Percentiles rank a stretch among this genome's conserved stretches.
Evolutionary conservation across 768 basidiomycete genomes (phyloP).

Genomic region (Daedaleopsis sinensis): DNA sequence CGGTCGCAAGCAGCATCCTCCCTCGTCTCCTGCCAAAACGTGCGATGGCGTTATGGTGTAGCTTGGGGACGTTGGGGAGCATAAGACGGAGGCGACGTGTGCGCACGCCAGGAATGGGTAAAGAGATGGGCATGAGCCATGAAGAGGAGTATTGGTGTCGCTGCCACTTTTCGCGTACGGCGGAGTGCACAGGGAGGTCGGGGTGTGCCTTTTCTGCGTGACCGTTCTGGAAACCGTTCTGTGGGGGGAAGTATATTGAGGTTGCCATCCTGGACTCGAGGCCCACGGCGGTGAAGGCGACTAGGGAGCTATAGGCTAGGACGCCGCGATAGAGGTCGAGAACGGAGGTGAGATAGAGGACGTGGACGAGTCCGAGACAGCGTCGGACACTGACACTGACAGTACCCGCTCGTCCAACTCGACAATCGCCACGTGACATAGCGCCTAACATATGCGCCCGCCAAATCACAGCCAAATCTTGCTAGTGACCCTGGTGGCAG

Average conservation of each 20-base stretch:
- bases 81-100: conserved; percentile 59
- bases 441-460: no score
- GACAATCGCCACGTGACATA: conserved; percentile 14
- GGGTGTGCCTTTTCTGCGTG: conserved; percentile 45
- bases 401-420: background rate
- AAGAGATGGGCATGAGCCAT: conserved; percentile 61
- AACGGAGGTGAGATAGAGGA: background rate
- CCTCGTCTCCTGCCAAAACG: conserved; percentile 66
- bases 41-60: conserved; percentile 57
- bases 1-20: conserved; percentile 51
- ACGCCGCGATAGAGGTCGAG: conserved; percentile 7
- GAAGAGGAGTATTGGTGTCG: conserved; percentile 46
- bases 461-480: no score
- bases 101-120: conserved; percentile 63
- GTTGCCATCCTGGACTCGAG: conserved; percentile 43
- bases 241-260: conserved; percentile 48
- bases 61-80: conserved; percentile 60
- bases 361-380: background rate
- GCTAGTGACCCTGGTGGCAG: no score
- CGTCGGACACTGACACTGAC: no score
- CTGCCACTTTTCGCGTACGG: conserved; percentile 67
- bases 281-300: conserved; percentile 24
- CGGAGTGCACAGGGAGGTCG: conserved; percentile 51
- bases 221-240: conserved; percentile 40
- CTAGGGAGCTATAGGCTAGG: conserved; percentile 23